Evolutionary conservation across 805 yeast genomes (phyloP).

Genomic region (Saccharomycodes ludwigii): DNA sequence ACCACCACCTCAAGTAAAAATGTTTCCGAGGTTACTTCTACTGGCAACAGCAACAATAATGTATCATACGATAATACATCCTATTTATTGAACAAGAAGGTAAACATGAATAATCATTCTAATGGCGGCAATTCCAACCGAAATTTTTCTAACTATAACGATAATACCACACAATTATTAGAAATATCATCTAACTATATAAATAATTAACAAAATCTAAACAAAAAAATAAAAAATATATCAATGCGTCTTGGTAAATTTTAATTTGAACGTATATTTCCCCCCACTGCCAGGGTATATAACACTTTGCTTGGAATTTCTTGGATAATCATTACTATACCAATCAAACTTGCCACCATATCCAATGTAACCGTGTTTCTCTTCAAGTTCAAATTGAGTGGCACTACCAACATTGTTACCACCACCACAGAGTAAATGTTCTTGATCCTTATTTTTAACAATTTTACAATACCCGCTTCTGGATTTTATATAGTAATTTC

Average conservation of each 20-base stretch:
- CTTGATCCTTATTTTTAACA: slow-evolving; percentile 14
- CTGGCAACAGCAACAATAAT: too few species aligned
- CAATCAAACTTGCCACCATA: slow-evolving; percentile 54
- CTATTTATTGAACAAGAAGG: too few species aligned
- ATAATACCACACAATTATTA: too few species aligned
- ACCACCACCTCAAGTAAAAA: not conserved
- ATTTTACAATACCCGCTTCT: slow-evolving; percentile 67
- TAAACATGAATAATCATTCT: too few species aligned
- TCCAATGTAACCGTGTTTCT: slow-evolving; percentile 32
- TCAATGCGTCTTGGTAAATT: slow-evolving; percentile 15
- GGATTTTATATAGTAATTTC: slow-evolving; percentile 59
- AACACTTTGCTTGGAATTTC: slow-evolving; percentile 33
- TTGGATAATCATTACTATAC: slow-evolving; percentile 40
- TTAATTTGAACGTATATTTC: slow-evolving; percentile 26
- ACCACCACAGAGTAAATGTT: slow-evolving; percentile 25
- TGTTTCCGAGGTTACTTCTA: too few species aligned
- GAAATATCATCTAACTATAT: too few species aligned
- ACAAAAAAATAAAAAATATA: not conserved
- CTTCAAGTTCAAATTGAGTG: slow-evolving; percentile 47
- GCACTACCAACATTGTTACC: slow-evolving; percentile 24
- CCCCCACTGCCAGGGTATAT: slow-evolving; percentile 30
- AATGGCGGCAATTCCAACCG: too few species aligned
- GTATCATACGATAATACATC: too few species aligned
- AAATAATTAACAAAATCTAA: too few species aligned
- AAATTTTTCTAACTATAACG: too few species aligned